Evolutionary conservation across 2,329 filamentous ascomycete species (phyloP), one percentile per base, ranked within the genome.

Genomic region (Colletotrichum paranaense): DNA sequence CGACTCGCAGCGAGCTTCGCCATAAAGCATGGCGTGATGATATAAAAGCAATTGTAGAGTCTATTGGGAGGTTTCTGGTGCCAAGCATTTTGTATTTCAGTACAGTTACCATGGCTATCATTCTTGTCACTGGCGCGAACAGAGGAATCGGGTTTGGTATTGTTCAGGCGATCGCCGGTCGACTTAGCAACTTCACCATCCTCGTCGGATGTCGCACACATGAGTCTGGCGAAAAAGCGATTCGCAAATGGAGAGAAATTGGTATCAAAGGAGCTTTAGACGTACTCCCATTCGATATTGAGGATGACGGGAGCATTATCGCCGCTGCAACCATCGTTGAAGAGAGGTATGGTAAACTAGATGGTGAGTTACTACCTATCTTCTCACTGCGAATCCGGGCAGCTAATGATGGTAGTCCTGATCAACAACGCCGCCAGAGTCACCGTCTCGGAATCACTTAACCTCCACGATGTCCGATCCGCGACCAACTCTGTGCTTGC

Each of bases 121-220:
- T 59, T 19, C 42, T 67, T 16, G 62, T 67, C 5, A 67, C 62
- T 3, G 46, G 42, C 46, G 63, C 30, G 5, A 67, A 67, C 24
- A 26, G 42, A 19, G 30, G 14, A 19, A 59, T 46, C 14, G 30
- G 9, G 9, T n/a, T 60, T 24, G 62, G 42, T 0, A 46, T 70
- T 8, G 55, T 38, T 26, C 49, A 64, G 26, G 38, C 46, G 3
- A 46, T 64, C 12, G 2, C 49, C 26, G 8, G 35, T 11, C 9
- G 59, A 6, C 22, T 55, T 22, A 16, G 8, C 12, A 19, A 59
- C 22, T 66, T 42, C 42, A n/a, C 5, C 11, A 8, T 30, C 8
- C 24, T 53, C 24, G 19, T 46, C 30, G 30, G 32, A 4, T 65
- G 38, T 12, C 52, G 53, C 35, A 12, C 26, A 1, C 56, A 5